These are phyloP conservation scores for Dichotomocladium elegans DNA, from an alignment of 371 early-diverging fungal species.

Conservation along the genomic window DNA sequence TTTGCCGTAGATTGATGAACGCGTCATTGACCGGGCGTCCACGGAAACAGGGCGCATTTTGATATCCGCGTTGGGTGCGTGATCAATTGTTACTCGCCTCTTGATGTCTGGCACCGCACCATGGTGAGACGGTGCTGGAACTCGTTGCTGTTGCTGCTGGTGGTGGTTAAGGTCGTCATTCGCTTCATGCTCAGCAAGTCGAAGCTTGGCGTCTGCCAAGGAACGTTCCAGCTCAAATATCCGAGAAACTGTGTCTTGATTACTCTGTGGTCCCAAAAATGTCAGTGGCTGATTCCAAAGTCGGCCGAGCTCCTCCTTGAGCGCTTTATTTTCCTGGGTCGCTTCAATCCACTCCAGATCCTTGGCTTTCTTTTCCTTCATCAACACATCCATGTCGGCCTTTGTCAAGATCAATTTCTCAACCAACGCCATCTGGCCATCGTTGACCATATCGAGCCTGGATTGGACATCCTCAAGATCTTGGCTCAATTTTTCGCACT, in stretches of 20 bases:
- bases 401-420: conserved; percentile 29
- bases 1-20: conserved; percentile 20
- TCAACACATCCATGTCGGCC: conserved; percentile 26
- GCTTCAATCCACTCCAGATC: conserved; percentile 17
- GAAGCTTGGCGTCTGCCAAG: conserved; percentile 7
- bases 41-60: not conserved
- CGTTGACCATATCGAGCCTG: conserved; percentile 39
- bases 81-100: not conserved
- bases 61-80: not conserved
- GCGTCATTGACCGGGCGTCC: not conserved
- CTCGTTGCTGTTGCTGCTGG: not conserved
- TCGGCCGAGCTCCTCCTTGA: conserved; percentile 6
- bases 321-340: conserved; percentile 6
- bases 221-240: conserved; percentile 7
- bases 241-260: conserved; percentile 2
- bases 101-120: not conserved
- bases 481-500: conserved; percentile 21
- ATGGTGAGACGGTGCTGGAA: no score
- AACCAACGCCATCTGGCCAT: conserved; percentile 37
- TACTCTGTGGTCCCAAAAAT: not conserved
- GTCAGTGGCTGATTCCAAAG: not conserved
- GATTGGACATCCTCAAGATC: conserved; percentile 25
- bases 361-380: conserved; percentile 18
- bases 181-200: conserved; percentile 4
- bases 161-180: no score